phyloP scores from a whole-genome alignment of 352 stramenopile species.

The Phytophthora chlamydospora region DNA sequence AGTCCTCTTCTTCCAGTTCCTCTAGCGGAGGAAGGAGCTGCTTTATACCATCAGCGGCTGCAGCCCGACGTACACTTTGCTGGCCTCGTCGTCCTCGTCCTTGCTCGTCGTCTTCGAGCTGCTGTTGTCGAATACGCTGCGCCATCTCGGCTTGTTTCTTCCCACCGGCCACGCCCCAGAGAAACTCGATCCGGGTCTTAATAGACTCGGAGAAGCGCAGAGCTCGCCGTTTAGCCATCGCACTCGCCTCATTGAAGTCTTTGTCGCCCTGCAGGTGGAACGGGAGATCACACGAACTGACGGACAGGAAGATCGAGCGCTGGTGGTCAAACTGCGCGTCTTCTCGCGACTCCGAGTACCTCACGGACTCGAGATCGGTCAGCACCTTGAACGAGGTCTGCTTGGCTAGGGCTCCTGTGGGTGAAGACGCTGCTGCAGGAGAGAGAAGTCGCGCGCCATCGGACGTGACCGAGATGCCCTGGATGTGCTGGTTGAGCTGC shows the following conservation, averaged over 20 bases:
- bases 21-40: slow-evolving; percentile 19
- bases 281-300: slow-evolving; percentile 43
- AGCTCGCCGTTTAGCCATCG: slow-evolving; percentile 54
- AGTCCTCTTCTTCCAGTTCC: slow-evolving; percentile 64
- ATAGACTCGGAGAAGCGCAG: slow-evolving; percentile 59
- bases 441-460: slow-evolving; percentile 17
- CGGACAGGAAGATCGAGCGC: slow-evolving; percentile 35
- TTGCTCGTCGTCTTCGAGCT: slow-evolving; percentile 18
- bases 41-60: slow-evolving; percentile 1
- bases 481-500: slow-evolving; percentile 74
- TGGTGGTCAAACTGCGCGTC: slow-evolving; percentile 81
- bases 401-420: slow-evolving; percentile 34
- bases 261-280: slow-evolving; percentile 80
- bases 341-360: slow-evolving; percentile 43
- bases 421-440: background rate
- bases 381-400: slow-evolving; percentile 80
- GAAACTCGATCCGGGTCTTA: slow-evolving; percentile 54
- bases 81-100: slow-evolving; percentile 8
- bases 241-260: slow-evolving; percentile 69
- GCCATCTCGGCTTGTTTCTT: slow-evolving; percentile 41
- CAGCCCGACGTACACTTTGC: slow-evolving; percentile 28
- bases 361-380: slow-evolving; percentile 57
- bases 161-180: slow-evolving; percentile 67
- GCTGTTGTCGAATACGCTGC: slow-evolving; percentile 29
- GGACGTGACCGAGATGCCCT: slow-evolving; percentile 38